Evolutionary conservation across 352 stramenopile species (phyloP).

Genomic region (Plasmopara halstedii): DNA sequence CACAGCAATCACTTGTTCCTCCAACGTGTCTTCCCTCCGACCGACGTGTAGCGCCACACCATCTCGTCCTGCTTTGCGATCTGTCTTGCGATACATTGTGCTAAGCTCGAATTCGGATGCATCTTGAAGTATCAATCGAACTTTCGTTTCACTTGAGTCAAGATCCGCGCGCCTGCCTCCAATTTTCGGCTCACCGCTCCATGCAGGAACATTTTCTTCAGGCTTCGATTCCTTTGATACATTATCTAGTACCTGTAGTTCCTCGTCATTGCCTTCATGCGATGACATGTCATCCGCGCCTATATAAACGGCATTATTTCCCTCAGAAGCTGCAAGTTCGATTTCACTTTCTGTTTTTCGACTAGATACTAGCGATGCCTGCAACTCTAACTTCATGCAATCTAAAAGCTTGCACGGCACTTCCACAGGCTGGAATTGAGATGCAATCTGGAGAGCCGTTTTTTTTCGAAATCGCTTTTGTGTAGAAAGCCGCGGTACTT

Average conservation of each 20-base stretch:
- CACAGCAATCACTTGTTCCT: slow-evolving; percentile 74
- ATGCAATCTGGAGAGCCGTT: slow-evolving; percentile 26
- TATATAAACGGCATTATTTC: background rate
- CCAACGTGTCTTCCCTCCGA: slow-evolving; percentile 61
- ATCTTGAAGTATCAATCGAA: slow-evolving; percentile 64
- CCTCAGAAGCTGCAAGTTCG: slow-evolving; percentile 1
- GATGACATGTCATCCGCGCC: slow-evolving; percentile 4
- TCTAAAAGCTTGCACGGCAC: slow-evolving; percentile 42
- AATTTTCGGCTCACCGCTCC: slow-evolving; percentile 43
- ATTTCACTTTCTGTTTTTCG: slow-evolving; percentile 6
- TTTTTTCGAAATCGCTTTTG: slow-evolving; percentile 27
- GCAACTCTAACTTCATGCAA: slow-evolving; percentile 65
- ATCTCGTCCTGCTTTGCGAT: slow-evolving; percentile 63
- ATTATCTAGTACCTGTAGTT: slow-evolving; percentile 2
- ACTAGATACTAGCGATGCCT: slow-evolving; percentile 34
- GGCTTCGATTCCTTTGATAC: background rate
- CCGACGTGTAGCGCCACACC: slow-evolving; percentile 71
- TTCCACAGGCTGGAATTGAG: slow-evolving; percentile 39
- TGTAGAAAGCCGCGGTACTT: slow-evolving; percentile 25
- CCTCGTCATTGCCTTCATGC: background rate
- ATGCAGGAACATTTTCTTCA: slow-evolving; percentile 17
- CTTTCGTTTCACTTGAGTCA: slow-evolving; percentile 66
- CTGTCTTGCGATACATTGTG: slow-evolving; percentile 83
- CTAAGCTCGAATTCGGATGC: slow-evolving; percentile 69
- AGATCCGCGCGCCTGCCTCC: slow-evolving; percentile 50